A percentile compares a stretch with the other conserved stretches of the same genome.
phyloP scores from a whole-genome alignment of 768 basidiomycete species.

The Lactifluus piperatus region DNA sequence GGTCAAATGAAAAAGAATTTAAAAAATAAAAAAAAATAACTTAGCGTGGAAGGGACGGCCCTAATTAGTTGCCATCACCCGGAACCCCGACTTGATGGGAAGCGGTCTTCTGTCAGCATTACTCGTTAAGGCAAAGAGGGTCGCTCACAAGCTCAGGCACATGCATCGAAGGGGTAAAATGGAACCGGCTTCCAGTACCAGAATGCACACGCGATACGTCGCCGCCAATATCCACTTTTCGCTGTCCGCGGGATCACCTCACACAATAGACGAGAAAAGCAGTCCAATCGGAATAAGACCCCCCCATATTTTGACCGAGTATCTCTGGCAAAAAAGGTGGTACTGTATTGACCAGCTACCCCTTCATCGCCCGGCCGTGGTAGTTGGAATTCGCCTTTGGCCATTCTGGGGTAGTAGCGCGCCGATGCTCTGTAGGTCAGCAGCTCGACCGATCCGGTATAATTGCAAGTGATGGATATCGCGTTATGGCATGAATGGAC shows the following conservation, averaged over 20 bases:
- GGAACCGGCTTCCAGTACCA: background rate
- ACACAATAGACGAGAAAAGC: background rate
- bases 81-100: constrained; percentile 4
- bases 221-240: background rate
- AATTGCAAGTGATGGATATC: constrained; percentile 6
- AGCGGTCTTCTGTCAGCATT: background rate
- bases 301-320: background rate
- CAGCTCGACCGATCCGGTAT: constrained; percentile 8
- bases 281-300: background rate
- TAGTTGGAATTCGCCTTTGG: background rate
- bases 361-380: background rate
- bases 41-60: background rate
- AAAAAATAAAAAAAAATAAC: too few species aligned
- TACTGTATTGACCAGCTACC: background rate
- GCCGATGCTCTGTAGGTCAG: background rate
- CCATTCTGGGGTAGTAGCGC: constrained; percentile 8
- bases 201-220: background rate
- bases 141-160: constrained; percentile 7
- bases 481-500: background rate
- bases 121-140: constrained; percentile 3
- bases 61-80: background rate
- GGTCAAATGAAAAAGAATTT: too few species aligned
- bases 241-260: background rate
- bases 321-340: background rate
- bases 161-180: background rate